phyloP scores from a whole-genome alignment of 164 flowering plant species.

The Stephania japonica region DNA sequence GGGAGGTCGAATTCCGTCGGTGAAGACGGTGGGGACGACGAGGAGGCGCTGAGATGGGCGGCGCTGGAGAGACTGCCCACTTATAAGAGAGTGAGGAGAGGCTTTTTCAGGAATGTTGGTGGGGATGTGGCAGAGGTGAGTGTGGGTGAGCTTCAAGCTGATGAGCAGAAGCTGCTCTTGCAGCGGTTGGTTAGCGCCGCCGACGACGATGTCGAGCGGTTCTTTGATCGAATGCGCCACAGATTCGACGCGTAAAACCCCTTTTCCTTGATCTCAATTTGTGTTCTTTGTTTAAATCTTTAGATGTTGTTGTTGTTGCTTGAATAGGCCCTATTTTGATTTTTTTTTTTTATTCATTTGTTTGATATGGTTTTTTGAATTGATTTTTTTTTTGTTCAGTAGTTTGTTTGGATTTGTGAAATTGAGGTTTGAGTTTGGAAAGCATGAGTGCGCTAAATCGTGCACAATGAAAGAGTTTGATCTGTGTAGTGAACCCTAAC shows the following conservation, averaged over 20 bases:
- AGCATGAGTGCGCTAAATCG: too few relatives aligned
- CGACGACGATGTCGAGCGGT: slow-evolving; percentile 54
- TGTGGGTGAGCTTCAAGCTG: slow-evolving; percentile 35
- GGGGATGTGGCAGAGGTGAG: slow-evolving; percentile 65
- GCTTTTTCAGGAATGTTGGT: slow-evolving; percentile 54
- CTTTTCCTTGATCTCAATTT: too few relatives aligned
- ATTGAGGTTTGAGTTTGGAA: not conserved
- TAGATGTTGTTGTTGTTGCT: too few relatives aligned
- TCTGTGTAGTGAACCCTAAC: too few relatives aligned
- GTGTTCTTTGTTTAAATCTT: too few relatives aligned
- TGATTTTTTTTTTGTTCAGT: not conserved
- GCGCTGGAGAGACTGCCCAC: slow-evolving; percentile 92
- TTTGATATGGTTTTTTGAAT: not conserved
- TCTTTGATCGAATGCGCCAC: slow-evolving; percentile 59
- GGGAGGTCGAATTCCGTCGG: slow-evolving; percentile 53
- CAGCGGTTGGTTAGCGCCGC: slow-evolving; percentile 52
- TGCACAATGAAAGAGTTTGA: too few relatives aligned
- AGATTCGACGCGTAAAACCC: slow-evolving; percentile 69
- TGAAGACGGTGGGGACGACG: slow-evolving; percentile 58
- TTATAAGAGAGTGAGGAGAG: slow-evolving; percentile 60
- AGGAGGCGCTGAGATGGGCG: slow-evolving; percentile 91
- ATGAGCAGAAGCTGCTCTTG: slow-evolving; percentile 54
- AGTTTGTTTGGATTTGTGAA: not conserved
- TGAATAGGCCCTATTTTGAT: not conserved
- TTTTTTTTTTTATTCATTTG: not conserved